These are phyloP conservation scores for Orbilia quercus DNA, from an alignment of 2,329 filamentous ascomycete genomes.

Conservation along the genomic window DNA sequence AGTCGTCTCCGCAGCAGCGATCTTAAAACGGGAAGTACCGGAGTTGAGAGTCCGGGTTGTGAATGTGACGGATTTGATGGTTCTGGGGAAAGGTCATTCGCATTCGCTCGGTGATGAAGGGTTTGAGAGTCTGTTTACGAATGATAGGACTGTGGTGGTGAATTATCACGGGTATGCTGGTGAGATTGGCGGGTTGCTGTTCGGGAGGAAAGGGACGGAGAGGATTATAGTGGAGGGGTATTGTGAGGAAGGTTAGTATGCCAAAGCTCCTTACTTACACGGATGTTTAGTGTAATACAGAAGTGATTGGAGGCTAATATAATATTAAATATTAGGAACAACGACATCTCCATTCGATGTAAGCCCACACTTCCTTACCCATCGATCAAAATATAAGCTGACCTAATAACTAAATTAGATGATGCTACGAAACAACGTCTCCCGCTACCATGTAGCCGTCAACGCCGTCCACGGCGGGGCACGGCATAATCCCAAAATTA, in stretches of 20 bases:
- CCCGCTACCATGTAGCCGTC: slow-evolving; percentile 71
- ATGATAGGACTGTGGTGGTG: slow-evolving; percentile 70
- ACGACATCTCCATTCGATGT: slow-evolving; percentile 75
- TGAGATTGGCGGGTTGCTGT: slow-evolving; percentile 72
- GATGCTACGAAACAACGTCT: slow-evolving; percentile 73
- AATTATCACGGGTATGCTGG: slow-evolving; percentile 75
- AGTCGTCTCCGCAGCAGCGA: slow-evolving; percentile 71
- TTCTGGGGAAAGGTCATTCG: slow-evolving; percentile 71
- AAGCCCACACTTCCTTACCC: slow-evolving; percentile 22
- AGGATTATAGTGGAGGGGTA: slow-evolving; percentile 71
- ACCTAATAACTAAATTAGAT: slow-evolving; percentile 66
- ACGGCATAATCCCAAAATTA: slow-evolving; percentile 66
- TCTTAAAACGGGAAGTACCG: slow-evolving; percentile 68
- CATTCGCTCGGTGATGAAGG: slow-evolving; percentile 68
- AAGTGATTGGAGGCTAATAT: slow-evolving; percentile 58
- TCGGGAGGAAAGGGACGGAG: slow-evolving; percentile 67
- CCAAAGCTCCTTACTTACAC: no score
- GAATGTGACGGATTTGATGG: slow-evolving; percentile 76
- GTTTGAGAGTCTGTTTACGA: slow-evolving; percentile 71
- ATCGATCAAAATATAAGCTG: no score
- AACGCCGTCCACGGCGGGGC: slow-evolving; percentile 68
- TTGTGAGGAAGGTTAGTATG: slow-evolving; percentile 69
- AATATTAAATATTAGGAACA: slow-evolving; percentile 53
- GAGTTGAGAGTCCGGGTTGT: slow-evolving; percentile 71
- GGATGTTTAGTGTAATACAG: no score